phyloP scores from a whole-genome alignment of 805 yeast genomes.

The Kuraishia ogatae region DNA sequence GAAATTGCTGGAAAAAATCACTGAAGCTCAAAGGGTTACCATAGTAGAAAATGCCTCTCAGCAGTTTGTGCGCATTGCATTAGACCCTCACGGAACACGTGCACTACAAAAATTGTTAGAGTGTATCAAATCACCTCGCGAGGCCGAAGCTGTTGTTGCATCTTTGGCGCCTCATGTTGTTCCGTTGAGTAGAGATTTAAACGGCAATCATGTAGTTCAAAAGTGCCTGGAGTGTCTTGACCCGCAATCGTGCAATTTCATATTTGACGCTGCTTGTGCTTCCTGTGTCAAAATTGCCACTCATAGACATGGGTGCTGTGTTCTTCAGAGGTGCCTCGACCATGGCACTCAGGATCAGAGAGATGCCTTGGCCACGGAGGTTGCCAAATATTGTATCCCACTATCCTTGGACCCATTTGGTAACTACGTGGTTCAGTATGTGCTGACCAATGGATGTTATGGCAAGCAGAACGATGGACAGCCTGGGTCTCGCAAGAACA shows the following conservation, averaged over 20 bases:
- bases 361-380: slow-evolving; percentile 51
- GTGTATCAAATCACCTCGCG: slow-evolving; percentile 63
- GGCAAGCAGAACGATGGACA: slow-evolving; percentile 5
- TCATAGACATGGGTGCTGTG: slow-evolving; percentile 97
- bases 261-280: slow-evolving; percentile 74
- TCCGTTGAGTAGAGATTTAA: slow-evolving; percentile 73
- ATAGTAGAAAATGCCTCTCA: slow-evolving; percentile 67
- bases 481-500: neutral
- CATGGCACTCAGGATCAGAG: slow-evolving; percentile 72
- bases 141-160: slow-evolving; percentile 40
- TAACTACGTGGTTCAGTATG: slow-evolving; percentile 93
- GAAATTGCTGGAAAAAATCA: slow-evolving; percentile 74
- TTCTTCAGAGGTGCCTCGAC: slow-evolving; percentile 89
- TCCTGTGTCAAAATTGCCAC: slow-evolving; percentile 80
- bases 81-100: slow-evolving; percentile 93
- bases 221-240: slow-evolving; percentile 74
- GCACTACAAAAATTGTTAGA: slow-evolving; percentile 91
- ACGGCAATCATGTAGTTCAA: slow-evolving; percentile 96
- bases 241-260: slow-evolving; percentile 71
- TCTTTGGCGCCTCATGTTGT: slow-evolving; percentile 56
- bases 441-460: slow-evolving; percentile 35
- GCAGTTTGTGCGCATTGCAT: slow-evolving; percentile 69
- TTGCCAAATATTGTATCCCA: slow-evolving; percentile 59
- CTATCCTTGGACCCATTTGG: slow-evolving; percentile 92
- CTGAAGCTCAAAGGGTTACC: slow-evolving; percentile 57